Evolutionary conservation across 2,329 filamentous ascomycete species (phyloP).

Genomic region (Metarhizium anisopliae): DNA sequence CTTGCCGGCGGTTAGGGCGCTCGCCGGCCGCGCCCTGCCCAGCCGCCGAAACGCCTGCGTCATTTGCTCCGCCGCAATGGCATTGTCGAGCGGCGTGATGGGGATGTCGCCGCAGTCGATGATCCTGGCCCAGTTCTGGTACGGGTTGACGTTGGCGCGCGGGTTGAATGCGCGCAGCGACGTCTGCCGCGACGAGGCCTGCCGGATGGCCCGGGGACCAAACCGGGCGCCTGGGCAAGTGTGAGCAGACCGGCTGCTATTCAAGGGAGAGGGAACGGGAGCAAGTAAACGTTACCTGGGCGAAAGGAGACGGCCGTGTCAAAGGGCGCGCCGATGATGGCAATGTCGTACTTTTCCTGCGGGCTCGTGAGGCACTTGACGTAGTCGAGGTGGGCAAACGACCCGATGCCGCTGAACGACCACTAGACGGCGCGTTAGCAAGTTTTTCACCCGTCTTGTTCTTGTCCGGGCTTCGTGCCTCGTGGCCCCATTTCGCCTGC

Average conservation of each 20-base stretch:
- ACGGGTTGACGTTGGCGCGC: conserved; percentile 75
- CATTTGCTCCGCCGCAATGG: conserved; percentile 74
- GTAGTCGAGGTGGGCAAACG: conserved; percentile 63
- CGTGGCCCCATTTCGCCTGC: conserved; percentile 47
- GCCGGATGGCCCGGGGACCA: conserved; percentile 78
- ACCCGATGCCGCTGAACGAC: conserved; percentile 62
- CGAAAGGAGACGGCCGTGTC: conserved; percentile 66
- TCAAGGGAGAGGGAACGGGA: background rate
- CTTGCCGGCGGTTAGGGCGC: conserved; percentile 22
- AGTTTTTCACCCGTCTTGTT: too few relatives aligned
- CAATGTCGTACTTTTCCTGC: conserved; percentile 58
- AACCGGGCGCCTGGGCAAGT: conserved; percentile 57
- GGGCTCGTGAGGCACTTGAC: conserved; percentile 62
- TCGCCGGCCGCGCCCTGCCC: conserved; percentile 29
- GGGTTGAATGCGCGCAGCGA: conserved; percentile 72
- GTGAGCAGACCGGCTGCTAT: background rate
- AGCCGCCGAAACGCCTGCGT: conserved; percentile 69
- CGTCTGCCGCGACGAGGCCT: conserved; percentile 73
- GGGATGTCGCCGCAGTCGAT: conserved; percentile 90
- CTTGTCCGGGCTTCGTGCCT: conserved; percentile 28
- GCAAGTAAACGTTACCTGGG: conserved; percentile 35
- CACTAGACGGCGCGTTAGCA: conserved; percentile 16
- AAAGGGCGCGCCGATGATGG: conserved; percentile 63
- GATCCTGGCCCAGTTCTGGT: conserved; percentile 70
- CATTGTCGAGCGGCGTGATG: conserved; percentile 79